Evolutionary conservation across 148 eudicot genomes (phyloP).

Genomic region (Silene uniflora): DNA sequence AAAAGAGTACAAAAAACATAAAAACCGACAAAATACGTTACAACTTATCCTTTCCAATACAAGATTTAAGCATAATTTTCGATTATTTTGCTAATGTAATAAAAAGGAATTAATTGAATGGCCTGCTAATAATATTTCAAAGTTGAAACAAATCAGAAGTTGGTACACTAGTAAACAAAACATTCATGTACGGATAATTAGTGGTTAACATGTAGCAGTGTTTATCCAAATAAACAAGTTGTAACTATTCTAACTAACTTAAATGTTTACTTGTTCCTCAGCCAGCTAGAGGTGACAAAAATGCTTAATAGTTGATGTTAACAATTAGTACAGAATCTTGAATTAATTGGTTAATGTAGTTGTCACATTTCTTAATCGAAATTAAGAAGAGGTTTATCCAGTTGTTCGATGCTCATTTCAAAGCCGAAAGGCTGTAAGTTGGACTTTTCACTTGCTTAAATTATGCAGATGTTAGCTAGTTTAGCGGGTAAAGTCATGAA

Average conservation of each 20-base stretch:
- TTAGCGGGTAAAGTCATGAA: too few relatives aligned
- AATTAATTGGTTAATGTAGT: background rate
- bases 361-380: background rate
- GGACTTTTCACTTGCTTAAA: too few relatives aligned
- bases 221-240: conserved; percentile 7
- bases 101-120: background rate
- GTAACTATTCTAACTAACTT: background rate
- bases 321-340: background rate
- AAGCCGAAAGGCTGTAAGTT: background rate
- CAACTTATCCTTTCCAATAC: too few relatives aligned
- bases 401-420: background rate
- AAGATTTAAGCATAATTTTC: too few relatives aligned
- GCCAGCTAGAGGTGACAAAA: background rate
- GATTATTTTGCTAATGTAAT: too few relatives aligned
- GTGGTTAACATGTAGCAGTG: background rate
- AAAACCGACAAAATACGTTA: too few relatives aligned
- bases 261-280: background rate
- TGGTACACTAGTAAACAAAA: background rate
- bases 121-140: background rate
- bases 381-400: background rate
- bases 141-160: background rate
- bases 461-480: too few relatives aligned
- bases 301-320: background rate
- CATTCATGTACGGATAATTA: conserved; percentile 8
- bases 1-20: too few relatives aligned